Conservation (phyloP, 176 grass and related monocot species). For the Triticum dicoccoides region DNA sequence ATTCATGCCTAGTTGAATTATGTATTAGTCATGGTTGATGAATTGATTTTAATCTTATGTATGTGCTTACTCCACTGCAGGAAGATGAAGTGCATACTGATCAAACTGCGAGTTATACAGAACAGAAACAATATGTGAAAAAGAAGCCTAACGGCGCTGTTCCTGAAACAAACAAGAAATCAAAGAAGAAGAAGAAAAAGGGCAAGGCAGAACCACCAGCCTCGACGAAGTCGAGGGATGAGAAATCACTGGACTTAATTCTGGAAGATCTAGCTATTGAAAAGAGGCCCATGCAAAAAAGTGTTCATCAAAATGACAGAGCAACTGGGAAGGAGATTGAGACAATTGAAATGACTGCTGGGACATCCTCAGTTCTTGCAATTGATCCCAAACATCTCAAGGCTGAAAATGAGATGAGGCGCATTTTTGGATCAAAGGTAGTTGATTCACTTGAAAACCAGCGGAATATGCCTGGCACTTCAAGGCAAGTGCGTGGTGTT, state of each 20-base stretch:
- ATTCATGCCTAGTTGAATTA: background rate
- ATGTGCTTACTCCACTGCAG: constrained; percentile 35
- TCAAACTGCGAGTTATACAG: constrained; percentile 32
- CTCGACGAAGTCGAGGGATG: constrained; percentile 35
- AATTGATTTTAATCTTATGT: background rate
- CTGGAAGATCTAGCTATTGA: constrained; percentile 81
- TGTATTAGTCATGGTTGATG: background rate
- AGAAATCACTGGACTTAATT: constrained; percentile 68
- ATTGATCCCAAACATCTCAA: constrained; percentile 86
- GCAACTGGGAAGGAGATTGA: constrained; percentile 48
- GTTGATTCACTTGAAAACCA: constrained; percentile 96
- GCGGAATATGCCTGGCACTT: constrained; percentile 50
- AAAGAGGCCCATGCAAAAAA: constrained; percentile 34
- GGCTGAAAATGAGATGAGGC: constrained; percentile 92
- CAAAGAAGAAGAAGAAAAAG: constrained; percentile 98
- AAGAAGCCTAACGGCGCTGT: constrained; percentile 25
- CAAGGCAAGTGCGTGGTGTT: constrained; percentile 71
- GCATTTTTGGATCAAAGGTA: constrained; percentile 98
- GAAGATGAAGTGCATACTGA: constrained; percentile 64
- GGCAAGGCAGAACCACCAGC: constrained; percentile 40
- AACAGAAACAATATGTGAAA: constrained; percentile 36
- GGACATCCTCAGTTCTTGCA: constrained; percentile 46
- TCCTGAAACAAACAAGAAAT: constrained; percentile 68
- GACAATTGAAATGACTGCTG: constrained; percentile 22
- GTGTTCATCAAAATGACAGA: constrained; percentile 33